Evolutionary conservation across 768 basidiomycete genomes (phyloP), one percentile per base, ranked within the genome.

Genomic region (Collybia sordida): DNA sequence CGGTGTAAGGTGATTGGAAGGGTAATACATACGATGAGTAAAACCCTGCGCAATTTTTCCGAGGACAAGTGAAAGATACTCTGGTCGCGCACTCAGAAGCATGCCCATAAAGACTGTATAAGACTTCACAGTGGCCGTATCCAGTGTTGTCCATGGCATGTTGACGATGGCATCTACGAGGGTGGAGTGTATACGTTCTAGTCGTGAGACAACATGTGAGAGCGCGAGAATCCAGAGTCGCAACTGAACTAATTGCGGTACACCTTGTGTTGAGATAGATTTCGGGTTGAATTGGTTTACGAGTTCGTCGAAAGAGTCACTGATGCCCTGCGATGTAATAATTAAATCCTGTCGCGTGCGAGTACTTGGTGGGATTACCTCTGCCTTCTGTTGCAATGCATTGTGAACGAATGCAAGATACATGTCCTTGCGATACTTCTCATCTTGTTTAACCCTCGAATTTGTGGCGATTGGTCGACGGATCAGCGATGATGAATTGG

Each of bases 91-190:
- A 53, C 90, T 93, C 57, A 96, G 81, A 35, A 99, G 82, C 75
- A 95, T 91, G 22, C 92, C 90, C 42, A 93, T 81, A 64, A 97
- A 97, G 28, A 88, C 80, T 24, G 86, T 88, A 69, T 96, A 98
- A 4, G 86, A 85, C 67, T 87, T 88, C 45, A 95, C 93, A 56
- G 96, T 90, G 27, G 74, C 71, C 25, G 80, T 80, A 61, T 96
- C 94, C 68, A 93, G 82, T n/a, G 85, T 90, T 14, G 90, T 86
- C 97, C 97, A 99, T 11, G 93, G 92, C 61, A 98, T 77, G 53
- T 78, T 79, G 37, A 98, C 76, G 50, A 98, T 82, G 12, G 94
- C 92, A 53, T 94, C 83, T 31, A 98, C 86, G 24, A 99, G 81
- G 0, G 82, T 64, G 14, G 84, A 73, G 63, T 98, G 95, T 7